Evolutionary conservation across 169 alveolate genomes (phyloP).

Genomic region (Cardiosporidium cionae): DNA sequence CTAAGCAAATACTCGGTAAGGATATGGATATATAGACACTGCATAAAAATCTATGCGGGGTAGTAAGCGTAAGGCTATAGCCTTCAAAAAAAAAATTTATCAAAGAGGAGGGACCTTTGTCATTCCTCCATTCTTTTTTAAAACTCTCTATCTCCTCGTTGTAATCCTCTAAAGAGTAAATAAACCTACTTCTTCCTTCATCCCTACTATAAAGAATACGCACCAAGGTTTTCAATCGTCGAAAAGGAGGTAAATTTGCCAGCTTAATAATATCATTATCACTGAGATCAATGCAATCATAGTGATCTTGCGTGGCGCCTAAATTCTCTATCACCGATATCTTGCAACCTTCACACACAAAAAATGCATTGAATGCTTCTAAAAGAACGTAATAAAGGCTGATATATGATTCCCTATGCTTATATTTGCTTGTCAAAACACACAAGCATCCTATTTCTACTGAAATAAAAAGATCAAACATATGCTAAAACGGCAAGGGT

Average conservation of each 20-base stretch:
- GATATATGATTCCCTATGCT: neutral
- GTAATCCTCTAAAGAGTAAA: neutral
- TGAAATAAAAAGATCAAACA: neutral
- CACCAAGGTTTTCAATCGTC: constrained; percentile 65
- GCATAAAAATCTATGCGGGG: no score
- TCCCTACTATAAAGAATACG: neutral
- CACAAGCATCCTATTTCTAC: neutral
- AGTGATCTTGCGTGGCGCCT: constrained; percentile 79
- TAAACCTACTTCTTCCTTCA: neutral
- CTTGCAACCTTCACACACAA: constrained; percentile 56
- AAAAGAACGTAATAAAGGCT: neutral
- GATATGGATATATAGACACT: no score
- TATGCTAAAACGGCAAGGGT: no score
- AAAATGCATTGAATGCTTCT: neutral
- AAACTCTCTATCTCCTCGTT: no score
- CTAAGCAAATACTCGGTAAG: no score
- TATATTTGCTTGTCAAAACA: neutral
- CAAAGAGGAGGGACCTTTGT: no score
- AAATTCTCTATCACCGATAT: constrained; percentile 69
- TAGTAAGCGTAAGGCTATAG: no score
- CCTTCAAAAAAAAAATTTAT: no score
- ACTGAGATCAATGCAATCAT: constrained; percentile 74
- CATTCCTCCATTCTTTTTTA: no score
- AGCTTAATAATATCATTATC: constrained; percentile 76
- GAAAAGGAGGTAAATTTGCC: constrained; percentile 66